Base-by-base conservation (phyloP, 306 rosid genomes). In the Cucurbita maxima region DNA sequence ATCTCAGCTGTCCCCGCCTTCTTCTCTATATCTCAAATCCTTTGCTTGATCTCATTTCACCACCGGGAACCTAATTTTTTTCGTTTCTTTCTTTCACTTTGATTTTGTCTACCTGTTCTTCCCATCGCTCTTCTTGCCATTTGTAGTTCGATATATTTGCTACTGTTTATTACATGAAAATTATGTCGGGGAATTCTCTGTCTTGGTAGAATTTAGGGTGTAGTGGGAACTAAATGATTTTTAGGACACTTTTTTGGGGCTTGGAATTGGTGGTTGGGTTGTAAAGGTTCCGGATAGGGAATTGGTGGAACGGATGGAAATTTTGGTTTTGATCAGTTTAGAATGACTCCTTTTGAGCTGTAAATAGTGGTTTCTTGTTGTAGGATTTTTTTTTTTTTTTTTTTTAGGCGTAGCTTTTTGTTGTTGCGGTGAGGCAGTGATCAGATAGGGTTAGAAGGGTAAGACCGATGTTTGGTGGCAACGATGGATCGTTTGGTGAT, bases 401-500 rank as follows among this genome's bases (percentile, higher is more conserved):
- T 2, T 38, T 41, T 10, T 1, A 19, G 85, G 77, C 53, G 76
- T 81, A 62, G 81, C 66, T 86, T 82, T 82, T 73, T 70, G 67
- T 76, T 76, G 19, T 58, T 71, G 58, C 47, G 64, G n/a, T 45
- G 54, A 68, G 79, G 72, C 20, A 70, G 58, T 63, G 75, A 62
- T 77, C 58, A 59, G 63, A 71, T 74, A 20, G 68, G 40, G 83
- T 10, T 25, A 58, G 64, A 66, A 50, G 37, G 50, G 52, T 45
- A 30, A 86, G 95, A 36, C 97, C 95, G 36, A 77, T 85, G 87
- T 81, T 87, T 66, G 91, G 91, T 55, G 83, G 87, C 51, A 87
- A 79, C 80, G 98, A 94, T 10, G 96, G 95, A 22, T 85, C 90
- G 58, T 94, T 85, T 73, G 97, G 92, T 3, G 97, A 94, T 78